These are phyloP conservation scores for Ceratobasidium sp. DNA, from an alignment of 1,284 basidiomycete genomes.

Conservation along the genomic window DNA sequence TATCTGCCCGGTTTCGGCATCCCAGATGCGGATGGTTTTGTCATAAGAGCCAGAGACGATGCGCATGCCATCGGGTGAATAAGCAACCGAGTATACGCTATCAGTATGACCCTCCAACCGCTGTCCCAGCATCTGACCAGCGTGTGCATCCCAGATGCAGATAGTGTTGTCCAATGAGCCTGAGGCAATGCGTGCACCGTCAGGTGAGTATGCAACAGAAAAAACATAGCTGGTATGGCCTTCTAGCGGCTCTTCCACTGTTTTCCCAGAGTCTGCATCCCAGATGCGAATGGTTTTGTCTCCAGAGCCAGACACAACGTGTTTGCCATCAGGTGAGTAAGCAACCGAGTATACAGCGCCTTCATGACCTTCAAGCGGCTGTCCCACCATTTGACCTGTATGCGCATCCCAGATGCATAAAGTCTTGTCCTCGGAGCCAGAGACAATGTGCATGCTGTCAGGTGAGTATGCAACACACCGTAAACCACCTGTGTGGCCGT, in stretches of 20 bases:
- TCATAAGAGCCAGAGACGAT: conserved; percentile 33
- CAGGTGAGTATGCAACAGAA: too few species aligned
- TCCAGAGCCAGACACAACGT: conserved; percentile 30
- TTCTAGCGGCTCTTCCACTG: too few species aligned
- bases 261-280: too few species aligned
- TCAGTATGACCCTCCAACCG: too few species aligned
- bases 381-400: neutral
- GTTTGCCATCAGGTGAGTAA: conserved; percentile 16
- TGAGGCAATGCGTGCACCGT: too few species aligned
- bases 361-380: conserved; percentile 3
- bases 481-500: conserved; percentile 40
- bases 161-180: too few species aligned
- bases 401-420: conserved; percentile 27
- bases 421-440: conserved; percentile 11
- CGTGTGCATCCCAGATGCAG: neutral
- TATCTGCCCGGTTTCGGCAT: conserved; percentile 3
- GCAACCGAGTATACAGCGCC: neutral
- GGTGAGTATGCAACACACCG: conserved; percentile 46
- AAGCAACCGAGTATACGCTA: conserved; percentile 27
- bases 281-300: conserved; percentile 27
- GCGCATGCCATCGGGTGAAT: conserved; percentile 39
- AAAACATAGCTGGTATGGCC: too few species aligned
- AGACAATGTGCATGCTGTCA: conserved; percentile 11
- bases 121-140: too few species aligned
- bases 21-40: conserved; percentile 39